Evolutionary conservation across 805 yeast species (phyloP).

Genomic region (Lipomyces lipofer): DNA sequence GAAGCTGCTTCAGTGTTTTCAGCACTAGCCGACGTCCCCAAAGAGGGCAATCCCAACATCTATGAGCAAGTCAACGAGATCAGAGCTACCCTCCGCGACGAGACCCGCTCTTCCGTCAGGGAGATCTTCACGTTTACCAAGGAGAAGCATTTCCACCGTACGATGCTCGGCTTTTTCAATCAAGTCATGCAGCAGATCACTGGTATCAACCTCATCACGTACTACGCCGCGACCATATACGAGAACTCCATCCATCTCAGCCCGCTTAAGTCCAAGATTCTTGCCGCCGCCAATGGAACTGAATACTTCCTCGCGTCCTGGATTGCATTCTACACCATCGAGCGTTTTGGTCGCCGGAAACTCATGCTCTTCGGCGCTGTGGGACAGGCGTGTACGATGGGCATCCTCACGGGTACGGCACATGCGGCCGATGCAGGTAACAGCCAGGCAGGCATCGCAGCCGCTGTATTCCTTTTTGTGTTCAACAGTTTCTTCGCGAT

Average conservation of each 20-base stretch:
- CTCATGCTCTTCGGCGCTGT: background rate
- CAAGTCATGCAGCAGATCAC: constrained; percentile 52
- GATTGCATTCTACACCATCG: constrained; percentile 57
- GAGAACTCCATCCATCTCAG: constrained; percentile 49
- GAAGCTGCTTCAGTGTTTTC: constrained; percentile 46
- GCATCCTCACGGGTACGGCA: constrained; percentile 41
- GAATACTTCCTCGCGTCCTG: constrained; percentile 46
- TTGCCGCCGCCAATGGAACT: constrained; percentile 50
- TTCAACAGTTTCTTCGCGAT: constrained; percentile 35
- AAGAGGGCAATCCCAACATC: constrained; percentile 37
- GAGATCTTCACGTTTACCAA: constrained; percentile 43
- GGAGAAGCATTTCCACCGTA: constrained; percentile 51
- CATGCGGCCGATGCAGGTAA: constrained; percentile 42
- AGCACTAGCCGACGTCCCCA: constrained; percentile 37
- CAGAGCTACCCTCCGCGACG: constrained; percentile 23
- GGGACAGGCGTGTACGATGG: constrained; percentile 27
- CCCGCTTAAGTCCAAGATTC: constrained; percentile 44
- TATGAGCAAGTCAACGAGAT: constrained; percentile 39
- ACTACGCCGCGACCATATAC: constrained; percentile 60
- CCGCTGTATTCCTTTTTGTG: constrained; percentile 31
- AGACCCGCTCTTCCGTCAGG: constrained; percentile 51
- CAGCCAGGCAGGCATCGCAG: constrained; percentile 32
- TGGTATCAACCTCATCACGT: constrained; percentile 57
- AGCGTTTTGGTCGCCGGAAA: constrained; percentile 49
- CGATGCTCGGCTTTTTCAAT: constrained; percentile 47